Conservation (phyloP, 192 early-diverging fungal species). For the Chytriomyces sp. region DNA sequence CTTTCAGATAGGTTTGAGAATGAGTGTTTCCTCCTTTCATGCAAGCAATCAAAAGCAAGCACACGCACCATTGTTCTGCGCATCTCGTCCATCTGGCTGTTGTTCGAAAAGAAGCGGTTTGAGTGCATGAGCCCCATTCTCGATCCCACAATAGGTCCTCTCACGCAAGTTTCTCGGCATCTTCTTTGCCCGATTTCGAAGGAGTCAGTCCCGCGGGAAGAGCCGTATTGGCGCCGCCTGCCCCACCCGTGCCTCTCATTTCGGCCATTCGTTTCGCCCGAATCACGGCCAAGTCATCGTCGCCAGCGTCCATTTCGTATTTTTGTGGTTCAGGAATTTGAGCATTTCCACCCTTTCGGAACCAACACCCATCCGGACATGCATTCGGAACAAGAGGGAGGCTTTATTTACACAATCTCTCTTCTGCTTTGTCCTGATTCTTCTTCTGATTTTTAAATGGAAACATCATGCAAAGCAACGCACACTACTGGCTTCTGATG, state of each 20-base stretch:
- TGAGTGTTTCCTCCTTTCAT: too few relatives aligned
- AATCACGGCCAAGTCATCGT: conserved; percentile 80
- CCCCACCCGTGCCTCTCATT: conserved; percentile 52
- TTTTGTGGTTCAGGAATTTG: background rate
- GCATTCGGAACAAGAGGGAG: background rate
- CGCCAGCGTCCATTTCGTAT: conserved; percentile 58
- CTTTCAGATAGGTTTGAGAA: conserved; percentile 41
- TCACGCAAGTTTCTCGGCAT: conserved; percentile 73
- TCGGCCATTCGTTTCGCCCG: conserved; percentile 72
- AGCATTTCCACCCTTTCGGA: background rate
- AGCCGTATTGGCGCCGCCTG: conserved; percentile 16
- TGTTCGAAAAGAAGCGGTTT: conserved; percentile 4
- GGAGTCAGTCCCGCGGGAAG: conserved; percentile 53
- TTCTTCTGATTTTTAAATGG: conserved; percentile 33
- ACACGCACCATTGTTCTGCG: conserved; percentile 71
- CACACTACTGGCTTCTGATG: conserved; percentile 89
- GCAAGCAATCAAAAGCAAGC: background rate
- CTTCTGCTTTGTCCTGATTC: background rate
- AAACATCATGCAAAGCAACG: conserved; percentile 82
- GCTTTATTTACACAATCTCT: background rate
- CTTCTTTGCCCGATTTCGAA: conserved; percentile 60
- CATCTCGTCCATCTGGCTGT: conserved; percentile 85
- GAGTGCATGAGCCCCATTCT: background rate
- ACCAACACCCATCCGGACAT: too few relatives aligned
- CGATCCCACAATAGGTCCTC: background rate